Evolutionary conservation across 73 alveolate species (phyloP).

Genomic region (Tetrahymena elliotti): DNA sequence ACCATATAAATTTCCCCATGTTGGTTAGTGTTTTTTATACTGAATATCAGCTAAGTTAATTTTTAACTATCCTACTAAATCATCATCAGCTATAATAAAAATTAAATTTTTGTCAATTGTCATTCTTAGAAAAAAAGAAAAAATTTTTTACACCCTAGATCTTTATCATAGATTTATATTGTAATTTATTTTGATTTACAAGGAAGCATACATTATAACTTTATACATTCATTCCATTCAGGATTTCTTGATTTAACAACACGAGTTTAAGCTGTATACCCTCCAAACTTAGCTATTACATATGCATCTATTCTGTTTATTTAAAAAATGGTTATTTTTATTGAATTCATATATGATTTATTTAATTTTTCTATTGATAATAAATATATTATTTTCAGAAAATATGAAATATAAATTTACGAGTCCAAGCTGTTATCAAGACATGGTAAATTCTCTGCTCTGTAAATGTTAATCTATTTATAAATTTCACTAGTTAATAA

Average conservation of each 20-base stretch:
- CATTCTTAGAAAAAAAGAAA: not conserved
- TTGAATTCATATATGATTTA: constrained; percentile 14
- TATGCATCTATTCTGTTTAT: constrained; percentile 56
- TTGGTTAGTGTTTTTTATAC: constrained; percentile 42
- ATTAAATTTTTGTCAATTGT: not conserved
- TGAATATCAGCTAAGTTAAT: constrained; percentile 49
- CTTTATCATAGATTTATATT: constrained; percentile 19
- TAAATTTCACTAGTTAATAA: constrained; percentile 11
- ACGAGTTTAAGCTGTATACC: not conserved
- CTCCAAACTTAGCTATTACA: constrained; percentile 36
- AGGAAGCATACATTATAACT: constrained; percentile 33
- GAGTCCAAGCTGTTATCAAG: not conserved
- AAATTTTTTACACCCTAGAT: not conserved
- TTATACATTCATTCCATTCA: constrained; percentile 26
- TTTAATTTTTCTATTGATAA: not conserved
- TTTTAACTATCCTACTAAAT: constrained; percentile 26
- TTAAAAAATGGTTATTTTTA: not conserved
- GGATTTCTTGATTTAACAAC: constrained; percentile 29
- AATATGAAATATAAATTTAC: not conserved
- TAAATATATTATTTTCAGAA: not conserved
- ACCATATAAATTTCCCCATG: constrained; percentile 70
- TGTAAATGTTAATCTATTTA: not conserved
- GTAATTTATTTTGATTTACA: constrained; percentile 12
- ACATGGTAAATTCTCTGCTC: not conserved
- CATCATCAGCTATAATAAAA: constrained; percentile 23